Base-by-base conservation (phyloP, 768 basidiomycete genomes). In the Pisolithus microcarpus region DNA sequence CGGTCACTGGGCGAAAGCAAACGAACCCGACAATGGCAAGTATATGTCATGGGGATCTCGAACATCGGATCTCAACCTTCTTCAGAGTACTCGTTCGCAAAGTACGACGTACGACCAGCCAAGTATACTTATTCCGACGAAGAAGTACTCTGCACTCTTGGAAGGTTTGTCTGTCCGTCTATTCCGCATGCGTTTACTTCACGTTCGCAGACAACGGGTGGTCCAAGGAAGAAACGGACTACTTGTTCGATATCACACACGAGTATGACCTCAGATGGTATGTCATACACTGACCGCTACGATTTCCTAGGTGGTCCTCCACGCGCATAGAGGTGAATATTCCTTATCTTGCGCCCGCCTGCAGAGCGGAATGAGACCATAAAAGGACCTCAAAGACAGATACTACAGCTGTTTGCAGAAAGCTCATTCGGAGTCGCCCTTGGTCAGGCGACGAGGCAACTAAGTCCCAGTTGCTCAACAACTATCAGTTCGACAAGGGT, bases 191-290 rank as follows among this genome's bases (percentile, higher is more conserved):
- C 28, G 23, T 11, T 30, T 15, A 31, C 10, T 40, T 36, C 4
- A 38, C 16, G 6, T 18, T 26, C 49, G 23, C 49, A 85, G 95
- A 94, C 59, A 72, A 71, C 9, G 85, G 85, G 53, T 98, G 96
- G 96, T 79, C 88, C 6, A 87, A 85, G 58, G 90, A 92, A 57
- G 93, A 97, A 67, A 97, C 96, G 0, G 87, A 91, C 63, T 91
- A 97, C 62, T 77, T 99, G 1, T 95, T 98, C 68, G 71, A 70
- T 3, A 66, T 95, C 8, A 83, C 87, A 8, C 75, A 78, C 46
- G 83, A 88, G 47, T 98, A 87, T 57, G 94, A 97, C 65, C 73
- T 81, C 10, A 79, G 95, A 40, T 98, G 94, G 80, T 85, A 89
- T 63, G 77, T 98, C 56, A 81, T 94, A 11, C 75, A 87, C n/a